Conservation (phyloP, 805 yeast species). For the Suhomyces xylopsoci region DNA sequence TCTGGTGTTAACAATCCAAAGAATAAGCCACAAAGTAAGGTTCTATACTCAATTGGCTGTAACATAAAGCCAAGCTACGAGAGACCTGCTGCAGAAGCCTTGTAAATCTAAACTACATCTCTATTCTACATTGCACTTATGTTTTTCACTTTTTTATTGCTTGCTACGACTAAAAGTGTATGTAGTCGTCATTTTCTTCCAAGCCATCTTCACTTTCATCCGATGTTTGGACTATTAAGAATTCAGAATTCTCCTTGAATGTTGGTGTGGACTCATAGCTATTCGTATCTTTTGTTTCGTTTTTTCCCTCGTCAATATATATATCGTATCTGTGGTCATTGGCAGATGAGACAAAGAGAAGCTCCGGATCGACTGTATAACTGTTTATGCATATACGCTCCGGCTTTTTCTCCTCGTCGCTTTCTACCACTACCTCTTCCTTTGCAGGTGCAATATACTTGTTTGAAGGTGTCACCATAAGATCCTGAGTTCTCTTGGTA, state of each 20-base stretch:
- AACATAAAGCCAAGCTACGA: no score
- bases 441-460: constrained; percentile 12
- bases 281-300: neutral
- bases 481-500: constrained; percentile 24
- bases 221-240: constrained; percentile 13
- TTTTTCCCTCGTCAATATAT: constrained; percentile 18
- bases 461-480: constrained; percentile 18
- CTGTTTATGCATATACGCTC: constrained; percentile 21
- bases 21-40: no score
- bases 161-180: constrained; percentile 11
- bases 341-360: constrained; percentile 16
- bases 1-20: no score
- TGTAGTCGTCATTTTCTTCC: constrained; percentile 23
- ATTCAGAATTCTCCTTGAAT: constrained; percentile 11
- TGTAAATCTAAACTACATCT: neutral
- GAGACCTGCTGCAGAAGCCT: neutral
- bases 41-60: no score
- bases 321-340: constrained; percentile 21
- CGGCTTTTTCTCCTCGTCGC: constrained; percentile 11
- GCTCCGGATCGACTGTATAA: constrained; percentile 31
- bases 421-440: constrained; percentile 17
- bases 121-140: neutral
- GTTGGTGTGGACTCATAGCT: constrained; percentile 2
- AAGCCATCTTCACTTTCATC: constrained; percentile 18
- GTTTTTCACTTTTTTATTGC: neutral